Evolutionary conservation across 225 moss, liverwort and hornwort species (phyloP), one percentile per base, ranked within the genome.

Genomic region (Anthoceros angustus): DNA sequence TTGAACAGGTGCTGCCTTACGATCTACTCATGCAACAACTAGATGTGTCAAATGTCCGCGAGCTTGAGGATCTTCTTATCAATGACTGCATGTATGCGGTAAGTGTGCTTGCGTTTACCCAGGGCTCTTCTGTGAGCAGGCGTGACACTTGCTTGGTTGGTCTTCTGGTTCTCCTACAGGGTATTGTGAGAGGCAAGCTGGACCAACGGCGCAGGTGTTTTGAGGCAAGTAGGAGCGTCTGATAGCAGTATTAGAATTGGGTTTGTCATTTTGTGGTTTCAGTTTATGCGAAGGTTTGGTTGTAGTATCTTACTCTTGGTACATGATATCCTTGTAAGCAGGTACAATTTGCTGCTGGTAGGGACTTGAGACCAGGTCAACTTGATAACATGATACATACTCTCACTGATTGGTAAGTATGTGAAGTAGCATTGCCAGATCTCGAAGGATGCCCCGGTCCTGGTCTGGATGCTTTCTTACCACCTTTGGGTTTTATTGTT

Each of bases 81-180:
- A 92, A 92, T 69, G 92, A 92, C 67, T 92, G 92, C 80, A 92
- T 92, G 92, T 92, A 92, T 77, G 86, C 86, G 81, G 91, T 91
- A 78, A 62, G 32, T 32, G 32, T 32, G 32, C 2, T 32, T 32
- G 32, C 32, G 32, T 32, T 32, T 32, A 32, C 32, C 32, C 32
- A 32, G 32, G 32, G 32, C 32, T 4, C 32, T 32, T 32, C 32
- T 32, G 4, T 32, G 32, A 32, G 32, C 32, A 32, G 32, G 21
- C 16, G 1, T 64, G 26, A 55, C 18, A 10, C 14, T 55, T 39
- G 12, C 62, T 39, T 63, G 41, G n/a, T 4, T 2, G 15, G 40
- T 23, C 25, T 10, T 23, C 25, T 49, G 25, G 24, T 43, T 46
- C 16, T 41, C 50, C 43, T 69, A 20, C 83, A 90, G 91, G 92